Evolutionary conservation across 148 eudicot genomes (phyloP), one percentile per base, ranked within the genome.

Genomic region (Silene uniflora): DNA sequence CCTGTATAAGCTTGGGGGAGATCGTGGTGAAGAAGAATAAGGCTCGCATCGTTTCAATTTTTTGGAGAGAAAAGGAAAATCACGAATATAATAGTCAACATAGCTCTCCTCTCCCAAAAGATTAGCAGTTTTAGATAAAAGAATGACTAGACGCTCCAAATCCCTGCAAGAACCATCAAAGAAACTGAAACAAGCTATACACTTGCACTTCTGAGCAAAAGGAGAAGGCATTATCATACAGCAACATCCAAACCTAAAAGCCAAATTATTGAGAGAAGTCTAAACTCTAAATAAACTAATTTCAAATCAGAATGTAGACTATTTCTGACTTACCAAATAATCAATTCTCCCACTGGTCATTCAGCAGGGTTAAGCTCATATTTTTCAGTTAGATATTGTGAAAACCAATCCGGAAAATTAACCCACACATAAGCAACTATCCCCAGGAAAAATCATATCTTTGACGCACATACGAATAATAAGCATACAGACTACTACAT

Each of bases 1-100:
- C 81, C 91, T 87, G 82, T 91, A 91, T 73, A 96, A 84, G 84
- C 91, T 89, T 61, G 97, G 98, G 54, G 97, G 91, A 79, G 76
- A 75, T 85, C 78, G 90, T 65, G 76, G 68, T 32, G 88, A 80
- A 27, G 64, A 69, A 79, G 79, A 66, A 75, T n/a, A n/a, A n/a
- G 73, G 67, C 80, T 70, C 80, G 19, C 71, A 56, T 29, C 73
- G 75, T 73, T 71, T 81, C 58, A 72, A 77, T 58, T 82, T 84
- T 80, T 77, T 71, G 67, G 89, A 88, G 42, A 92, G 87, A 71
- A 77, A 73, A 69, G 99, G 99, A 83, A 96, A 96, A 84, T 96
- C 99, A 69, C 98, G 95, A 62, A 91, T 65, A 75, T 96, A 96
- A 82, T 96, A 86, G 78, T 96, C 99, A 82, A 88, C 76, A 77